Evolutionary conservation across 495 filamentous ascomycete genomes (phyloP).

Genomic region (Endocarpon pusillum): DNA sequence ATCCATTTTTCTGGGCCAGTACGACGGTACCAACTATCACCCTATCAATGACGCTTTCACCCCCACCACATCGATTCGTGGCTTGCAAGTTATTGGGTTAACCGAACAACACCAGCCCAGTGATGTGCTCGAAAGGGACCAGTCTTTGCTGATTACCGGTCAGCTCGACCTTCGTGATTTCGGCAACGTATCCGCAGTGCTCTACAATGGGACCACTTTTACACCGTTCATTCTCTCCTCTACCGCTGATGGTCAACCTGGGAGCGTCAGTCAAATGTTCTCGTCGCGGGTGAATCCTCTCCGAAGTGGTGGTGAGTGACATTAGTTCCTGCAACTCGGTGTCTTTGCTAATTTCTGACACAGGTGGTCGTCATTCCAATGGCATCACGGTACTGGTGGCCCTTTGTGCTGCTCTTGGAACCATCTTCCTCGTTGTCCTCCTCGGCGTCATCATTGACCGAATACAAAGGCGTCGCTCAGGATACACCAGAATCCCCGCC

Average conservation of each 20-base stretch:
- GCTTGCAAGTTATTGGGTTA: constrained; percentile 63
- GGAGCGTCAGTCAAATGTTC: constrained; percentile 64
- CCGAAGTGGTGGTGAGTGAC: constrained; percentile 28
- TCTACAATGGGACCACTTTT: constrained; percentile 68
- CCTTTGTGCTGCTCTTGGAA: constrained; percentile 73
- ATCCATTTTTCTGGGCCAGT: constrained; percentile 61
- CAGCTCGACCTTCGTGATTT: constrained; percentile 56
- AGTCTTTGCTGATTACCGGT: constrained; percentile 70
- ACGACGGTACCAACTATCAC: constrained; percentile 43
- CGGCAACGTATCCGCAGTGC: constrained; percentile 69
- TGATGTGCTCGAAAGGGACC: constrained; percentile 41
- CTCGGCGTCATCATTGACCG: constrained; percentile 71
- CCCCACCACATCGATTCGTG: constrained; percentile 47
- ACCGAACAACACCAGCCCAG: constrained; percentile 45
- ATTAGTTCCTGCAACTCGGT: neutral
- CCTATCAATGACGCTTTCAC: constrained; percentile 40
- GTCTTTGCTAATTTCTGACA: constrained; percentile 4
- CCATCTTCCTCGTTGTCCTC: constrained; percentile 77
- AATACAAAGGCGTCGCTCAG: constrained; percentile 66
- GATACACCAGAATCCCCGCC: constrained; percentile 69
- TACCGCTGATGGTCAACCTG: constrained; percentile 39
- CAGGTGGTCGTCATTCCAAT: constrained; percentile 47
- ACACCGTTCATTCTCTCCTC: constrained; percentile 66
- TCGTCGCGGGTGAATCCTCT: constrained; percentile 58
- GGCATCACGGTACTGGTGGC: constrained; percentile 83